Base-by-base conservation (phyloP, 306 rosid genomes). In the Rosa chinensis region DNA sequence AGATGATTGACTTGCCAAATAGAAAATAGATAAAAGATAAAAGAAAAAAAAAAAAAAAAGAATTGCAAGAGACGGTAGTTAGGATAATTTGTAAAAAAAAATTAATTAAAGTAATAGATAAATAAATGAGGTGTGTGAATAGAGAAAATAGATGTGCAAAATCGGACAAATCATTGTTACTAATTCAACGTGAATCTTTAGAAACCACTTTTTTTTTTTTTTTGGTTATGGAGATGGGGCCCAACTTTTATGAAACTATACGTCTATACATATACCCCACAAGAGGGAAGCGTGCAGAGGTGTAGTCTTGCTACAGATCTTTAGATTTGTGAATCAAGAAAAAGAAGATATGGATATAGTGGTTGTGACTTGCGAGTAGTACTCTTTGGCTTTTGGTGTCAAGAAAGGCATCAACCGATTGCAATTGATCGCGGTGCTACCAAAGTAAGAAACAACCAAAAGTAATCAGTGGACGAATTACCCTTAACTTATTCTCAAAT, bases 191-290 rank as follows among this genome's bases (percentile, higher is more conserved):
- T 52, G 21, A 5, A 6, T 17, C 6, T 18, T 53, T 53, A 2
- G n/a, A 14, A 5, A 2, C 2, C 1, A 5, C 3, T 53, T 5
- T 3, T 18, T 18, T 53, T 53, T 18, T 32, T 2, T 32, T 32
- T 32, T 2, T 28, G 37, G 21, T 50, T 5, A 4, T 50, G 58
- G n/a, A 0, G 7, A 49, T 14, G 58, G 21, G n/a, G 23, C 3
- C 10, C 25, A 7, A 0, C 11, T n/a, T 56, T 56, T 8, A n/a
- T n/a, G 47, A 39, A 79, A 28, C 53, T 45, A 68, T 59, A 25
- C 64, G 48, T 75, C 53, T 45, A 68, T 59, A 25, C 64, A 59
- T 75, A 66, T 76, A 49, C 73, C 78, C 77, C 75, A 55, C 72
- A 47, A 58, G 58, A 37, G 75, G 70, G 52, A 52, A 47, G 66